Conservation (phyloP, 805 yeast genomes). For the Barnettozyma sp. region DNA sequence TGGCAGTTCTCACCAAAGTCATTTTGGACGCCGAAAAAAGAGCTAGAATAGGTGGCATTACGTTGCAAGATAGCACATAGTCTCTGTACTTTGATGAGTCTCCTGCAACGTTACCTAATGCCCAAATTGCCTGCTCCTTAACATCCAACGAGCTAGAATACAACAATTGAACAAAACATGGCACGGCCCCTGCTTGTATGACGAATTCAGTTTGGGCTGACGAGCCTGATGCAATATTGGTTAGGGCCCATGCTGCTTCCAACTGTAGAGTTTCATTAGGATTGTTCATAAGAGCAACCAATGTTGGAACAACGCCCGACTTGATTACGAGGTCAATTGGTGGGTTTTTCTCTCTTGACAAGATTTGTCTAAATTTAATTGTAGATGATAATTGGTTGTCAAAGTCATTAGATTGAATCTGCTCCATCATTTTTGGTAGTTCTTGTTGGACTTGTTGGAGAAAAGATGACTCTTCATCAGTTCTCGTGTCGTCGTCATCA, state of each 20-base stretch:
- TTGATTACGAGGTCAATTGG: conserved; percentile 92
- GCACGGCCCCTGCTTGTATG: conserved; percentile 91
- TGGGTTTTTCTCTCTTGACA: conserved; percentile 91
- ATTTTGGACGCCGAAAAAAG: conserved; percentile 77
- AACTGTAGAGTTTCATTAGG: conserved; percentile 86
- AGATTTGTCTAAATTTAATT: conserved; percentile 84
- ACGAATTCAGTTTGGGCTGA: conserved; percentile 86
- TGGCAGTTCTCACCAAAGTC: conserved; percentile 91
- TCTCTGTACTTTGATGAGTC: conserved; percentile 90
- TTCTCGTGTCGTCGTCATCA: conserved; percentile 32
- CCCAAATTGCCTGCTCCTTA: conserved; percentile 99
- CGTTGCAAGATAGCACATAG: conserved; percentile 74
- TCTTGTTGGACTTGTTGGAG: conserved; percentile 51
- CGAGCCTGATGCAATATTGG: conserved; percentile 93
- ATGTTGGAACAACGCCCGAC: conserved; percentile 86
- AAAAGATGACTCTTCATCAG: conserved; percentile 34
- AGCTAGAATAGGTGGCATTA: conserved; percentile 80
- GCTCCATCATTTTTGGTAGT: conserved; percentile 79
- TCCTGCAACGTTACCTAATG: conserved; percentile 97
- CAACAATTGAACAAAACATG: conserved; percentile 76
- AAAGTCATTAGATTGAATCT: conserved; percentile 66
- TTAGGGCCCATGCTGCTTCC: conserved; percentile 99
- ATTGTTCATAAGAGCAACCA: conserved; percentile 76
- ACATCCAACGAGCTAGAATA: conserved; percentile 82
- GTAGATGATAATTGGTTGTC: conserved; percentile 85